Percentiles rank a stretch among this genome's conserved stretches.
phyloP scores from a whole-genome alignment of 2,329 filamentous ascomycete genomes.

The Xylariaceae sp. region DNA sequence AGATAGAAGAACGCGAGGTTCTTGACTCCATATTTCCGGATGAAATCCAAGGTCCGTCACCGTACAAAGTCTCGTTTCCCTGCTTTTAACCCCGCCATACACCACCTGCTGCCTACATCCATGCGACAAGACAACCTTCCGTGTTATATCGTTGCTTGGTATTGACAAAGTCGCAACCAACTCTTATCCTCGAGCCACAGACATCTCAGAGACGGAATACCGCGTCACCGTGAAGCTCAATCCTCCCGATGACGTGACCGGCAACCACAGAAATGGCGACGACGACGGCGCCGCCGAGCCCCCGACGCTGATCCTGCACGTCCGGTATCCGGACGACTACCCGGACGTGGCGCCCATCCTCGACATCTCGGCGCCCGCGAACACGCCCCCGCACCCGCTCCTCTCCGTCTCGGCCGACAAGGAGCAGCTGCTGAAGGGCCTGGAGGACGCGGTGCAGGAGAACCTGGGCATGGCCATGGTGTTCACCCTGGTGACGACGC shows the following conservation, averaged over 20 bases:
- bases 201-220: constrained; percentile 85
- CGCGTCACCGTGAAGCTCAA: constrained; percentile 83
- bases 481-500: constrained; percentile 78
- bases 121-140: too few species aligned
- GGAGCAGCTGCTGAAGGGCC: constrained; percentile 60
- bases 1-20: constrained; percentile 92
- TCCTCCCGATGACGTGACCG: constrained; percentile 57
- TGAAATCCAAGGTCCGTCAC: constrained; percentile 76
- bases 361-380: constrained; percentile 69
- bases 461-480: constrained; percentile 97
- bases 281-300: constrained; percentile 57
- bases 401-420: constrained; percentile 81
- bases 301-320: constrained; percentile 72
- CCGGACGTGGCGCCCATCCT: constrained; percentile 81
- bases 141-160: neutral
- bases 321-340: constrained; percentile 85
- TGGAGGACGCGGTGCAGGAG: constrained; percentile 76
- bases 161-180: constrained; percentile 5
- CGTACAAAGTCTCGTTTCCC: too few species aligned
- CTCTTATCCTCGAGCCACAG: constrained; percentile 41
- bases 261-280: too few species aligned
- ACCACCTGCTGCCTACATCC: neutral
- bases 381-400: constrained; percentile 62
- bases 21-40: constrained; percentile 98
- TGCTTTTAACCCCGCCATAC: constrained; percentile 7